phyloP scores from a whole-genome alignment of 495 filamentous ascomycete species.

The Daldinia grandis region DNA sequence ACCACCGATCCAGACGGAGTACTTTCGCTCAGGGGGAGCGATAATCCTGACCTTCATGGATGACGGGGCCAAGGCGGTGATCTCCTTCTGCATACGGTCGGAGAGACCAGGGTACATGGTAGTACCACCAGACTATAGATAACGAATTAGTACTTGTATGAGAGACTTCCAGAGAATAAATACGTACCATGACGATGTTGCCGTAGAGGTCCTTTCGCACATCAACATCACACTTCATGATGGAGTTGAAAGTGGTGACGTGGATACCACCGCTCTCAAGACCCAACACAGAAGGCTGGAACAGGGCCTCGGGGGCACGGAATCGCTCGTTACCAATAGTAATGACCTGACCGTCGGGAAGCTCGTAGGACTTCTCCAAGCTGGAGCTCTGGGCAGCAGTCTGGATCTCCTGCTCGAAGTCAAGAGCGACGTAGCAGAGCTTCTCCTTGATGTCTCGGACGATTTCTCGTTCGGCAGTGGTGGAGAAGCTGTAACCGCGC shows the following conservation, averaged over 20 bases:
- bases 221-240: slow-evolving; percentile 99
- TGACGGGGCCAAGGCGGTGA: slow-evolving; percentile 97
- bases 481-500: slow-evolving; percentile 99
- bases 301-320: slow-evolving; percentile 98
- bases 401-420: slow-evolving; percentile 99
- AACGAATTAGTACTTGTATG: slow-evolving; percentile 36
- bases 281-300: slow-evolving; percentile 98
- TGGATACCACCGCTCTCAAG: slow-evolving; percentile 99
- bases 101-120: slow-evolving; percentile 99
- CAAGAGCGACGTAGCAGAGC: slow-evolving; percentile 98
- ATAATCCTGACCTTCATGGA: slow-evolving; percentile 99
- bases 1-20: slow-evolving; percentile 99
- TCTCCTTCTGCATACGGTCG: slow-evolving; percentile 99
- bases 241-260: slow-evolving; percentile 99
- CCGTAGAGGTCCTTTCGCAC: slow-evolving; percentile 99
- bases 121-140: slow-evolving; percentile 89
- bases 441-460: slow-evolving; percentile 99
- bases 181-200: slow-evolving; percentile 98
- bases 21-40: slow-evolving; percentile 96
- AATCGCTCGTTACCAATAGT: slow-evolving; percentile 99
- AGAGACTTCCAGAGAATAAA: not conserved
- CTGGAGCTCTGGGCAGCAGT: slow-evolving; percentile 95
- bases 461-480: slow-evolving; percentile 99
- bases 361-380: slow-evolving; percentile 99
- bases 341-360: slow-evolving; percentile 99